Conservation (phyloP, 2,329 filamentous ascomycete species). For the Pseudohalonectria lignicola region DNA sequence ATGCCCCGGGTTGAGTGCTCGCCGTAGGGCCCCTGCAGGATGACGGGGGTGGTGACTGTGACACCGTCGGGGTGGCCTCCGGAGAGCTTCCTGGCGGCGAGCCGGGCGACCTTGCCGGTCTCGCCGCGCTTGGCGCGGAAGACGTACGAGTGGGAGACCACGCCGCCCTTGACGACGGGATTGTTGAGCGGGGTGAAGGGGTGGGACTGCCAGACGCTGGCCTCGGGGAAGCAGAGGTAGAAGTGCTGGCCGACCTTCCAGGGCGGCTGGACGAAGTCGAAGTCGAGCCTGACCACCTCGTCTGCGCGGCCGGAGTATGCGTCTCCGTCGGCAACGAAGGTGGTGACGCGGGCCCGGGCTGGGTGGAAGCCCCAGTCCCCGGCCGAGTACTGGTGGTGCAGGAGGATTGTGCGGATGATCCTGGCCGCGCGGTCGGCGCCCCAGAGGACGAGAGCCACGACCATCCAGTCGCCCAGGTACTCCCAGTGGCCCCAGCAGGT, state of each 20-base stretch:
- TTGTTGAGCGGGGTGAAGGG: constrained; percentile 55
- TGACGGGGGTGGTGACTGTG: constrained; percentile 3
- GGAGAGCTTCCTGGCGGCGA: too few relatives aligned
- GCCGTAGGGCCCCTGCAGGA: constrained; percentile 12
- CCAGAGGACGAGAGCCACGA: constrained; percentile 55
- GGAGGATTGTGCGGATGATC: constrained; percentile 41
- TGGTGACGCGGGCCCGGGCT: constrained; percentile 35
- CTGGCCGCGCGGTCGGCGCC: constrained; percentile 51
- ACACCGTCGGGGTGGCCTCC: constrained; percentile 20
- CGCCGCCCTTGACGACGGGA: constrained; percentile 26
- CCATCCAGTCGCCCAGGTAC: constrained; percentile 55
- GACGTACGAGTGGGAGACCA: constrained; percentile 42
- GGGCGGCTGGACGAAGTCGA: constrained; percentile 45
- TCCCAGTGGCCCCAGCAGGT: constrained; percentile 69
- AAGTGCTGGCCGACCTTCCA: constrained; percentile 64
- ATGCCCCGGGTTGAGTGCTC: constrained; percentile 6
- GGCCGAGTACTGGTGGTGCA: constrained; percentile 39
- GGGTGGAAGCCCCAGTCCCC: constrained; percentile 10
- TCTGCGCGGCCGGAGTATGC: constrained; percentile 45
- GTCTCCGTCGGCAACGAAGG: constrained; percentile 41
- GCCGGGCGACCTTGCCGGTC: constrained; percentile 35
- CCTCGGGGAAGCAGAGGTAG: constrained; percentile 55
- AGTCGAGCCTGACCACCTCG: constrained; percentile 54
- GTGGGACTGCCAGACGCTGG: constrained; percentile 61
- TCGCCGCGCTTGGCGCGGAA: constrained; percentile 48